Evolutionary conservation across 148 eudicot genomes (phyloP).

Genomic region (Salicornia ramosissima): DNA sequence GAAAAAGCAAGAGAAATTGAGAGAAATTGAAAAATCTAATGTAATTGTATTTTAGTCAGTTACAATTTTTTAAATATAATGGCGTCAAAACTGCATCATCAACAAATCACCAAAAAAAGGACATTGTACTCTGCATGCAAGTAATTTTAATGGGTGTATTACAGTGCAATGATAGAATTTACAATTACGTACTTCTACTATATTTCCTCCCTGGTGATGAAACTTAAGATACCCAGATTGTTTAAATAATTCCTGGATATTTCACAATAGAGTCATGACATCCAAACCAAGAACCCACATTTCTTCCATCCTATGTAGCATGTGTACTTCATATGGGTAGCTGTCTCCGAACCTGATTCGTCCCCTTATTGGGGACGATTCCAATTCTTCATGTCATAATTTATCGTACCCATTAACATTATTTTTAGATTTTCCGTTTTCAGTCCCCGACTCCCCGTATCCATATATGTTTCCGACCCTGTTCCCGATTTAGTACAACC

Average conservation of each 20-base stretch:
- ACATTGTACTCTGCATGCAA: background rate
- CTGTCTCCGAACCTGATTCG: too few species aligned
- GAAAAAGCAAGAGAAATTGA: slow-evolving; percentile 1
- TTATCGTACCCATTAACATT: too few species aligned
- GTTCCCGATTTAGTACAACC: too few species aligned
- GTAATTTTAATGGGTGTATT: background rate
- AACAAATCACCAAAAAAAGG: background rate
- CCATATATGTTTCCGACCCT: too few species aligned
- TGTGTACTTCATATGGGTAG: too few species aligned
- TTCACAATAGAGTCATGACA: background rate
- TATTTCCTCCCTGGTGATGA: background rate
- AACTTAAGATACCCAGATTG: too few species aligned
- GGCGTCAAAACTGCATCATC: background rate
- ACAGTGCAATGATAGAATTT: background rate
- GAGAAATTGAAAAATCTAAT: background rate
- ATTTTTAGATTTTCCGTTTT: too few species aligned
- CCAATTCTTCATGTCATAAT: too few species aligned
- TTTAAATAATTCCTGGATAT: background rate
- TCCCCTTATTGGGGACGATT: too few species aligned
- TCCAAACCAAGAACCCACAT: background rate
- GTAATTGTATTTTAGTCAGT: background rate
- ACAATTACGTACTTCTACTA: background rate
- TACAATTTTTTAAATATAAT: background rate
- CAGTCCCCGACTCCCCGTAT: too few species aligned
- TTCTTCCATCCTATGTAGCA: too few species aligned